Conservation (phyloP, 2,329 filamentous ascomycete species). For the Colletotrichum sp. region DNA sequence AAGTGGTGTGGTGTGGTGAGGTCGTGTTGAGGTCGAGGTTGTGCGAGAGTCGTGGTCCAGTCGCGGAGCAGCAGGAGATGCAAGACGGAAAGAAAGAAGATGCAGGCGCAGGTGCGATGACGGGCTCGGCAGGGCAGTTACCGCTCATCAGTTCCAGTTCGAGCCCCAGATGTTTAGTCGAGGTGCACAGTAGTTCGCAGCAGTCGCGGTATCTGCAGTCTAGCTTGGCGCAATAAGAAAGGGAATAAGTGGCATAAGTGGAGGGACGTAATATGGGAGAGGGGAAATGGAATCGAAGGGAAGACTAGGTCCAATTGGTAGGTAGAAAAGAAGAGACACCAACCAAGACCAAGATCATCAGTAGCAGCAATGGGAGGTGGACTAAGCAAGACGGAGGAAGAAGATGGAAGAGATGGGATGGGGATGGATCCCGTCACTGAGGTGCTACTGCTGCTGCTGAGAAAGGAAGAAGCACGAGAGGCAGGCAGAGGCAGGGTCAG, state of each 20-base stretch:
- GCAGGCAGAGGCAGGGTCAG: neutral
- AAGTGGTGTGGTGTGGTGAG: constrained; percentile 5
- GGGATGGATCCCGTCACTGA: neutral
- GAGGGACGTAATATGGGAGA: neutral
- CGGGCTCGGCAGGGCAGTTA: neutral
- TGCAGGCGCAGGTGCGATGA: neutral
- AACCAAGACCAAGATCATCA: neutral
- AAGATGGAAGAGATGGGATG: neutral
- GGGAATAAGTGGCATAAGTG: no score
- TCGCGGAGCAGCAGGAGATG: neutral
- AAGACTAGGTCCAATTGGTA: neutral
- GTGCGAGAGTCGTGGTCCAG: neutral
- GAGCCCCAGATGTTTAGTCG: neutral
- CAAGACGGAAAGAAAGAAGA: neutral
- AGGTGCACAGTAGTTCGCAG: neutral
- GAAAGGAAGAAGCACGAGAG: neutral
- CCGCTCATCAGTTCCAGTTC: neutral
- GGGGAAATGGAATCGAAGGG: neutral
- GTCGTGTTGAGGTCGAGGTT: neutral
- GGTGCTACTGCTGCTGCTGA: neutral
- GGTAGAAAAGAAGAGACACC: neutral
- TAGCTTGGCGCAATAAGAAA: neutral
- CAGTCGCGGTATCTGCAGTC: neutral
- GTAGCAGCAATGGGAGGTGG: neutral
- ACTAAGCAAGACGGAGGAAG: neutral